Percentiles rank a stretch among this genome's conserved stretches.
phyloP scores from a whole-genome alignment of 2,329 filamentous ascomycete species.

The Alternaria viburni region DNA sequence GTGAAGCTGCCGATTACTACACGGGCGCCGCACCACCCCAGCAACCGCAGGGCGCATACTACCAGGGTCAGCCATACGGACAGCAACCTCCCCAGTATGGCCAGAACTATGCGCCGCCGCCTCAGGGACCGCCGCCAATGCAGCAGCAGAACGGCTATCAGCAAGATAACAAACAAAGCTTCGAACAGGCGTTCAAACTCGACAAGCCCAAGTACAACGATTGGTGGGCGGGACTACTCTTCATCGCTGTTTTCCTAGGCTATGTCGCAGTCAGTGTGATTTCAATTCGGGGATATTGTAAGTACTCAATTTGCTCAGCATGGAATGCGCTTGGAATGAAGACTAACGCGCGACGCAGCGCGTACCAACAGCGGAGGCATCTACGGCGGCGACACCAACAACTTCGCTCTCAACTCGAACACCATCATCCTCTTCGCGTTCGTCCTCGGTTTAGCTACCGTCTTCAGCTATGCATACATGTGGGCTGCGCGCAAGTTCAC shows the following conservation, averaged over 20 bases:
- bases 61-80: slow-evolving; percentile 30
- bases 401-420: slow-evolving; percentile 77
- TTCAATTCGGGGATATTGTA: slow-evolving; percentile 73
- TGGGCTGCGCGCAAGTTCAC: slow-evolving; percentile 77
- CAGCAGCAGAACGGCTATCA: slow-evolving; percentile 31
- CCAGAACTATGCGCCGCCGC: slow-evolving; percentile 38
- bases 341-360: slow-evolving; percentile 43
- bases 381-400: slow-evolving; percentile 67
- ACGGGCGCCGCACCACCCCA: slow-evolving; percentile 29
- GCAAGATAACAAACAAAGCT: slow-evolving; percentile 59
- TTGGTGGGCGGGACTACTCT: slow-evolving; percentile 82
- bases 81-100: slow-evolving; percentile 41
- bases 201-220: slow-evolving; percentile 89
- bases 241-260: slow-evolving; percentile 73
- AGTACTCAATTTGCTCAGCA: slow-evolving; percentile 7
- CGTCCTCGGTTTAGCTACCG: slow-evolving; percentile 73
- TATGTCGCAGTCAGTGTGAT: slow-evolving; percentile 79
- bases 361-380: slow-evolving; percentile 73
- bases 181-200: slow-evolving; percentile 83
- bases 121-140: slow-evolving; percentile 29
- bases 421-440: slow-evolving; percentile 86
- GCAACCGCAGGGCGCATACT: slow-evolving; percentile 29
- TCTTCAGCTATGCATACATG: slow-evolving; percentile 80
- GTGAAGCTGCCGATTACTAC: slow-evolving; percentile 51
- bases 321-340: too few species aligned